Percentiles rank a stretch among this genome's conserved stretches.
These are phyloP conservation scores for Hordeum marinum DNA, from an alignment of 176 grass and related monocot genomes.

Conservation along the genomic window DNA sequence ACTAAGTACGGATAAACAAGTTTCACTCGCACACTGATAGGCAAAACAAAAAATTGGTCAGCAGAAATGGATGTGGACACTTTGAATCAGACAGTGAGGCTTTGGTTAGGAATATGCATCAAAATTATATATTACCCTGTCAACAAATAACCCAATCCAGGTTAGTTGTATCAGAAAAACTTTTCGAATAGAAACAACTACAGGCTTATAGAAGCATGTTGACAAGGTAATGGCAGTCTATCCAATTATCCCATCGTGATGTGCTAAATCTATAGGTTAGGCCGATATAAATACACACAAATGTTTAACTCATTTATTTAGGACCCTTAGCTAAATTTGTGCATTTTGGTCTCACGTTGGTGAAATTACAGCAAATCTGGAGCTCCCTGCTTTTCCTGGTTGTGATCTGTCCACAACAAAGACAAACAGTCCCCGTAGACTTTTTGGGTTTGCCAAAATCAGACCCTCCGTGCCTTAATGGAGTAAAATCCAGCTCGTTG, in stretches of 20 bases:
- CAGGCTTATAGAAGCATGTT: neutral
- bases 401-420: neutral
- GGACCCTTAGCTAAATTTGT: neutral
- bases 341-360: neutral
- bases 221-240: neutral
- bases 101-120: neutral
- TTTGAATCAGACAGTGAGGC: neutral
- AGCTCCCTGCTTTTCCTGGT: neutral
- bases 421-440: neutral
- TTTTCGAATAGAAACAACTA: neutral
- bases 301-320: neutral
- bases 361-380: neutral
- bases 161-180: neutral
- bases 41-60: neutral
- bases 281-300: neutral
- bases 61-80: neutral
- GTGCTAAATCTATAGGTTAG: neutral
- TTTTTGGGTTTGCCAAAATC: neutral
- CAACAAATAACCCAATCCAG: neutral
- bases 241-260: neutral
- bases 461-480: neutral
- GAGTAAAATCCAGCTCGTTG: neutral
- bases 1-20: neutral
- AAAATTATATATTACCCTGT: neutral
- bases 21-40: neutral